Base-by-base conservation (phyloP, 139 green algal genomes). In the Auxenochlorella protothecoides region DNA sequence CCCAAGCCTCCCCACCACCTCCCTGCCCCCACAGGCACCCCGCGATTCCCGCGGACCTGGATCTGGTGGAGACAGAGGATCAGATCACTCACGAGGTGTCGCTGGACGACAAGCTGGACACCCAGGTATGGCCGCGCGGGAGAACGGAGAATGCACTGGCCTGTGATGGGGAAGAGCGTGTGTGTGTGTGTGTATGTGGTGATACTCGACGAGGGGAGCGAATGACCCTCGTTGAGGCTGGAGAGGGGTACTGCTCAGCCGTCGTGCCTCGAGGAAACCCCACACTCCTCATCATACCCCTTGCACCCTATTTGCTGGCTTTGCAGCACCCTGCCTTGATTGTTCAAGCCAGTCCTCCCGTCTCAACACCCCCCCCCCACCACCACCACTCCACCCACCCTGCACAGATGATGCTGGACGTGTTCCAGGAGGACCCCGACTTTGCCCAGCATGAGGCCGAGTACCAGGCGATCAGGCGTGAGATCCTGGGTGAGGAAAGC, bases 41-140 rank as follows among this genome's bases (percentile, higher is more conserved):
- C 5, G 75, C 87, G 2, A 78, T 98, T 2, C 76, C 81, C 3
- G 61, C 80, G 0, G 90, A 91, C 80, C 86, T 98, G 66, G 94
- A 98, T 76, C 80, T 98, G 70, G 87, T 99, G 52, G 94, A 97
- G 66, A 80, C 78, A 8, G 89, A 96, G 64, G 93, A 99, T 80
- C 93, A 97, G 84, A 95, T 99, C 83, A 96, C 89, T 3, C 94
- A 99, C 77, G 88, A 97, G 74, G 52, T 97, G 59, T 74, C 57
- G 11, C 84, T 97, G 66, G 89, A 96, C 51, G 83, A 91, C 70
- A 65, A 84, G 60, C 53, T 75, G 65, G 65, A 74, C 5, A 51
- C 71, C 3, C 51, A 70, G 70, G 65, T 72, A 57, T 10, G 55
- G 27, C 27, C 27, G 27, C 27, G 27, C 27, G 27, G 27, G 27